phyloP scores from a whole-genome alignment of 306 rosid genomes.

The Pachyrhizus erosus region DNA sequence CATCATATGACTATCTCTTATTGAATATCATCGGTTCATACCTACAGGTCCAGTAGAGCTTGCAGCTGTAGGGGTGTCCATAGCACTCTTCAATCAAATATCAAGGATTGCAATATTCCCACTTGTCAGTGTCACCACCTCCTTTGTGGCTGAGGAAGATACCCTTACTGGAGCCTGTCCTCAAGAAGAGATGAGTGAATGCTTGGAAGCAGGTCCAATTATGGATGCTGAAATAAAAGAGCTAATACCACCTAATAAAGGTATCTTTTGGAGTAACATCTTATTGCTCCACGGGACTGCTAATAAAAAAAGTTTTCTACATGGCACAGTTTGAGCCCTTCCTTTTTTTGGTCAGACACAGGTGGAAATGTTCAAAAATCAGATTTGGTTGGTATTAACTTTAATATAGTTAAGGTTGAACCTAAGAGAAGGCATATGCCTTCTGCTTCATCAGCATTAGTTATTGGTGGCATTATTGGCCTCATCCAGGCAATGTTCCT shows the following conservation, averaged over 20 bases:
- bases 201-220: slow-evolving; percentile 46
- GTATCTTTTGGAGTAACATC: slow-evolving; percentile 40
- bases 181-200: slow-evolving; percentile 41
- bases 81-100: slow-evolving; percentile 82
- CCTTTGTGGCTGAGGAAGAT: slow-evolving; percentile 92
- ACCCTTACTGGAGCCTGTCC: slow-evolving; percentile 43
- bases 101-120: slow-evolving; percentile 86
- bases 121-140: slow-evolving; percentile 85
- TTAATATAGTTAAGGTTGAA: slow-evolving; percentile 39
- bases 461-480: slow-evolving; percentile 77
- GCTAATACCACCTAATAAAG: slow-evolving; percentile 52
- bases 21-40: slow-evolving; percentile 2
- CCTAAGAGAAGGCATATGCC: slow-evolving; percentile 62
- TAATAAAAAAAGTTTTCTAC: neutral
- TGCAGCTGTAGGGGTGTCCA: slow-evolving; percentile 88
- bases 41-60: slow-evolving; percentile 77
- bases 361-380: slow-evolving; percentile 46
- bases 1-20: neutral
- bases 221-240: slow-evolving; percentile 48
- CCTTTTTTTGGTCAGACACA: slow-evolving; percentile 39
- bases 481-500: slow-evolving; percentile 71
- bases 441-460: slow-evolving; percentile 83
- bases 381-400: slow-evolving; percentile 40
- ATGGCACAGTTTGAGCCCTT: slow-evolving; percentile 22
- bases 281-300: neutral